Evolutionary conservation across 2,329 filamentous ascomycete genomes (phyloP).

Genomic region (Cladosporium colombiae): DNA sequence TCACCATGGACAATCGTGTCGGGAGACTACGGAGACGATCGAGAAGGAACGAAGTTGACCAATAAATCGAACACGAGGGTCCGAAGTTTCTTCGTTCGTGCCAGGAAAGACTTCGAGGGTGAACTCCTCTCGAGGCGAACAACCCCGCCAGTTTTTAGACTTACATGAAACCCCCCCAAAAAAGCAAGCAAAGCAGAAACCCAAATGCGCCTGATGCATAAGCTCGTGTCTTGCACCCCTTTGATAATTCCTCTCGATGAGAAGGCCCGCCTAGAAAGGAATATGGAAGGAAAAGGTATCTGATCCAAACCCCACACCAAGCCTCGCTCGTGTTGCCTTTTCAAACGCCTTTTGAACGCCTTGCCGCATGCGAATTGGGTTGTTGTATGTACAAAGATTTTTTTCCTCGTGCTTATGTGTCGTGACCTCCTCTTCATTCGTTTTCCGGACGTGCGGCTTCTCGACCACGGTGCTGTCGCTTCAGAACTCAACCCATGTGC

Average conservation of each 20-base stretch:
- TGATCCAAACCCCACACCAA: background rate
- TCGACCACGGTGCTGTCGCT: background rate
- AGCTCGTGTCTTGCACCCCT: background rate
- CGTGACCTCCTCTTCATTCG: background rate
- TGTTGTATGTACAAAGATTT: slow-evolving; percentile 5
- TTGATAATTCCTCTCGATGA: background rate
- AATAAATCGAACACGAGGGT: background rate
- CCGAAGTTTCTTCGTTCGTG: background rate
- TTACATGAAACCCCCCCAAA: background rate
- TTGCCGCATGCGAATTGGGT: slow-evolving; percentile 8
- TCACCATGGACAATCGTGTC: no score
- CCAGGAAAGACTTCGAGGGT: background rate
- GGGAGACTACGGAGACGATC: no score
- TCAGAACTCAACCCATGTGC: background rate
- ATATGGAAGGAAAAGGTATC: background rate
- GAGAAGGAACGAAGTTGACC: no score
- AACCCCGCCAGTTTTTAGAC: background rate
- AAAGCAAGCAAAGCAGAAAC: background rate
- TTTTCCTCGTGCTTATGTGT: background rate
- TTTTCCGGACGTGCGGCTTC: background rate
- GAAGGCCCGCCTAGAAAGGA: background rate
- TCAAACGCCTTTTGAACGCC: slow-evolving; percentile 10
- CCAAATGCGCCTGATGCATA: background rate
- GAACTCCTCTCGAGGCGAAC: background rate
- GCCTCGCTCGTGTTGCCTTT: background rate